phyloP scores from a whole-genome alignment of 2,329 filamentous ascomycete genomes.

The Truncatella angustata region DNA sequence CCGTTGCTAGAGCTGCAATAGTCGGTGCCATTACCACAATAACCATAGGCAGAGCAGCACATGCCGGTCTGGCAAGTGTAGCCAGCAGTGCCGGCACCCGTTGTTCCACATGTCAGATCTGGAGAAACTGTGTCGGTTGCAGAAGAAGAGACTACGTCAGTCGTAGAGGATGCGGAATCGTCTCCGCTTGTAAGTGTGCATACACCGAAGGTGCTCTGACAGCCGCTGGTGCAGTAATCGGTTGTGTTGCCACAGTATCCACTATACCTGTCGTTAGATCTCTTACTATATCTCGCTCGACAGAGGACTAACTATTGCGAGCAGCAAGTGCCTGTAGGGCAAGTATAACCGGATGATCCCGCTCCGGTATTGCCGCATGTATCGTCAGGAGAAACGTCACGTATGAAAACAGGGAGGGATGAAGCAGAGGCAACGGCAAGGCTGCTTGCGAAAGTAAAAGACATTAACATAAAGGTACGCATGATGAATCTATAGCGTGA shows the following conservation, averaged over 20 bases:
- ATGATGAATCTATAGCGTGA: constrained; percentile 9
- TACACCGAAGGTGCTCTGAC: constrained; percentile 22
- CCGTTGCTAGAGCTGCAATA: constrained; percentile 18
- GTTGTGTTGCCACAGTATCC: constrained; percentile 22
- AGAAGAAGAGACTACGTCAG: too few relatives aligned
- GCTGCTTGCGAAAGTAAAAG: constrained; percentile 16
- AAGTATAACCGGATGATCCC: constrained; percentile 22
- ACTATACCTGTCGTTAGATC: constrained; percentile 5
- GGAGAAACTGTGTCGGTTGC: constrained; percentile 4
- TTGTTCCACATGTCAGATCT: constrained; percentile 5
- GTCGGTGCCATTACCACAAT: constrained; percentile 20
- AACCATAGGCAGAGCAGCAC: constrained; percentile 16
- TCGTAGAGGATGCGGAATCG: neutral
- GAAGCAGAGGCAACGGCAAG: constrained; percentile 19
- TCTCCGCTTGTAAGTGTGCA: neutral
- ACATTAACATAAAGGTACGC: constrained; percentile 12
- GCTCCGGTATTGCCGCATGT: constrained; percentile 23
- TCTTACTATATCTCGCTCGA: neutral
- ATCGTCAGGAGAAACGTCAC: constrained; percentile 19
- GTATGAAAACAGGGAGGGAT: constrained; percentile 11
- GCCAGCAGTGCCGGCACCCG: constrained; percentile 5
- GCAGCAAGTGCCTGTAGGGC: constrained; percentile 21
- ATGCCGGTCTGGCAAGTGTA: constrained; percentile 1
- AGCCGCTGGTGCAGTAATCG: constrained; percentile 21
- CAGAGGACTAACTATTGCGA: constrained; percentile 18